Evolutionary conservation across 2,329 filamentous ascomycete genomes (phyloP).

Genomic region (Fusarium euwallaceae): DNA sequence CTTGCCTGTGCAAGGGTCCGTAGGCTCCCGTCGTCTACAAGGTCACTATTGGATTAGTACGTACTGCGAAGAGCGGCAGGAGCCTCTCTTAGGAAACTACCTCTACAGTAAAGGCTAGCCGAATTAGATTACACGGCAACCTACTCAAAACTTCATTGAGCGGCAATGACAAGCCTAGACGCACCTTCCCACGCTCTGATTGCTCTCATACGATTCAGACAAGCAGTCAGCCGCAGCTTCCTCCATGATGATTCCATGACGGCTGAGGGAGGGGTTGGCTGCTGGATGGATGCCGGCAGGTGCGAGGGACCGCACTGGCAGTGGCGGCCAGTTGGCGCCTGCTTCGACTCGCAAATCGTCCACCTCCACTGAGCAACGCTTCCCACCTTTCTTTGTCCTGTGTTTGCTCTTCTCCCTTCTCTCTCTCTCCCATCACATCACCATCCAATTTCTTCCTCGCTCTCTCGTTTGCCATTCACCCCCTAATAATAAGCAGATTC

Average conservation of each 20-base stretch:
- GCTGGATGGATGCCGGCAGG: neutral
- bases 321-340: slow-evolving; percentile 6
- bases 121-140: neutral
- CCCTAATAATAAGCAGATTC: neutral
- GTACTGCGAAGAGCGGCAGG: neutral
- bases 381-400: slow-evolving; percentile 18
- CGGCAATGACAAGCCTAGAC: neutral
- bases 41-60: neutral
- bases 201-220: neutral
- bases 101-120: neutral
- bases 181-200: neutral
- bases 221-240: slow-evolving; percentile 1
- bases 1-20: neutral
- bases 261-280: neutral
- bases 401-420: slow-evolving; percentile 22
- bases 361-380: slow-evolving; percentile 9
- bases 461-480: too few relatives aligned
- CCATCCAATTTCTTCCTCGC: neutral
- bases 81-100: neutral
- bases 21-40: neutral
- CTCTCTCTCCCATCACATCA: neutral
- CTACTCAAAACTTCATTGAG: neutral
- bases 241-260: slow-evolving; percentile 1
- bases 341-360: slow-evolving; percentile 3
- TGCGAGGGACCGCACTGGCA: slow-evolving; percentile 6